Conservation (phyloP, 768 basidiomycete species). For the Dioszegia aurantiaca region DNA sequence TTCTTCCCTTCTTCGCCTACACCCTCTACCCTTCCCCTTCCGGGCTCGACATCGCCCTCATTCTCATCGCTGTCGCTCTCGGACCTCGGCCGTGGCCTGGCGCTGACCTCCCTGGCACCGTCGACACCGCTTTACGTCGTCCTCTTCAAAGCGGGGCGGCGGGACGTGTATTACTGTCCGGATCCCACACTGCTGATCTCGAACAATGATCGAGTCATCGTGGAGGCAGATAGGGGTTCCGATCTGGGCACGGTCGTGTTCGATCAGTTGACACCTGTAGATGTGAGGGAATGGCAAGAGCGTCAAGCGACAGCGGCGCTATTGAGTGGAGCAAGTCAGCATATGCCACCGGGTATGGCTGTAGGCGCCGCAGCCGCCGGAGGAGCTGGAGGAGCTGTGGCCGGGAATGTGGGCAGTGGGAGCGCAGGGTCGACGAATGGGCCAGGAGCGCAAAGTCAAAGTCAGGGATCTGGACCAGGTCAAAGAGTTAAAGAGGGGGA, state of each 20-base stretch:
- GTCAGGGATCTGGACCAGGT: no score
- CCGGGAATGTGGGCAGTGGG: neutral
- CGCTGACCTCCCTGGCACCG: constrained; percentile 74
- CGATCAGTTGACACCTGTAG: constrained; percentile 80
- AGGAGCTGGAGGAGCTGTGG: neutral
- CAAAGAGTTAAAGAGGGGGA: constrained; percentile 14
- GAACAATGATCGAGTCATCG: constrained; percentile 88
- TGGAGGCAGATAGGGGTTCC: constrained; percentile 91
- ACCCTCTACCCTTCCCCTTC: constrained; percentile 16
- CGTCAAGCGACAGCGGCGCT: constrained; percentile 63
- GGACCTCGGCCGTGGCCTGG: constrained; percentile 78
- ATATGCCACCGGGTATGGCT: constrained; percentile 44
- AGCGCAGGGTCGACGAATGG: no score
- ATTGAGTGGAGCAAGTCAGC: constrained; percentile 41
- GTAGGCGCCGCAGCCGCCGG: neutral
- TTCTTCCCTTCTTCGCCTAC: constrained; percentile 11
- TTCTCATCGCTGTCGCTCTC: constrained; percentile 42
- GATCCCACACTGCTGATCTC: constrained; percentile 66
- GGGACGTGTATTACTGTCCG: constrained; percentile 87
- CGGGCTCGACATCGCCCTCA: constrained; percentile 27
- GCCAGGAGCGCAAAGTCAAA: no score
- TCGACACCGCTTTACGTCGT: constrained; percentile 91
- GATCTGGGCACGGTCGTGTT: constrained; percentile 84
- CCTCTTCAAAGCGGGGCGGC: constrained; percentile 95
- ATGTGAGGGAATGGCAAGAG: constrained; percentile 87